Percentiles rank a stretch among this genome's conserved stretches.
Conservation (phyloP, 331 rosid genomes). For the Rosa hybrid region DNA sequence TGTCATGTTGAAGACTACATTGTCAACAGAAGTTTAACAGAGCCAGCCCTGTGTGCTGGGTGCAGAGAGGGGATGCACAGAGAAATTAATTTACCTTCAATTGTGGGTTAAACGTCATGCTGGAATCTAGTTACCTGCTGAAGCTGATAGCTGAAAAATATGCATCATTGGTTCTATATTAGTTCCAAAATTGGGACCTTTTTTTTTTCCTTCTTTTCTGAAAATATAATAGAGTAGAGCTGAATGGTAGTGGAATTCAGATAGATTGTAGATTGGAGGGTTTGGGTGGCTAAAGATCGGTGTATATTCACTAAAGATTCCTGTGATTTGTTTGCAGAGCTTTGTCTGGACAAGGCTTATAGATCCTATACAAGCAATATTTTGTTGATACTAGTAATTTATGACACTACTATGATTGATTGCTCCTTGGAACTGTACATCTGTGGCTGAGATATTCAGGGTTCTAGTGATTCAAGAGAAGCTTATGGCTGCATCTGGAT, state of each 20-base stretch:
- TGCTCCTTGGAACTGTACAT: neutral
- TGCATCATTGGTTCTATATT: neutral
- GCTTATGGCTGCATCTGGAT: neutral
- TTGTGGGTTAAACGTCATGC: neutral
- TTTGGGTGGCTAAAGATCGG: neutral
- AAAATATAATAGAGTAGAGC: neutral
- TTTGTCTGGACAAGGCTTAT: neutral
- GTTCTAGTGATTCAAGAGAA: neutral
- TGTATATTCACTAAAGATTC: neutral
- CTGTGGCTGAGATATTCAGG: neutral
- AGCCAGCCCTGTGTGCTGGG: slow-evolving; percentile 10
- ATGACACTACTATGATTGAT: too few relatives aligned
- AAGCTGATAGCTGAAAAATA: neutral
- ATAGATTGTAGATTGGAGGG: neutral
- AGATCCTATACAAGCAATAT: neutral
- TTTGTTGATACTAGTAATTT: neutral
- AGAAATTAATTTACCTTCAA: neutral
- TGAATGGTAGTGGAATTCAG: neutral
- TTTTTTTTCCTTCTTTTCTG: neutral
- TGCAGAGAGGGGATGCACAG: neutral
- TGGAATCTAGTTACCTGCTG: neutral
- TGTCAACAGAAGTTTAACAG: neutral
- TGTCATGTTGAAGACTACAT: slow-evolving; percentile 7
- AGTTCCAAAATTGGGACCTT: neutral
- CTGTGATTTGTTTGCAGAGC: neutral